Conservation (phyloP, 148 eudicot species). For the Heliosperma pusillum region DNA sequence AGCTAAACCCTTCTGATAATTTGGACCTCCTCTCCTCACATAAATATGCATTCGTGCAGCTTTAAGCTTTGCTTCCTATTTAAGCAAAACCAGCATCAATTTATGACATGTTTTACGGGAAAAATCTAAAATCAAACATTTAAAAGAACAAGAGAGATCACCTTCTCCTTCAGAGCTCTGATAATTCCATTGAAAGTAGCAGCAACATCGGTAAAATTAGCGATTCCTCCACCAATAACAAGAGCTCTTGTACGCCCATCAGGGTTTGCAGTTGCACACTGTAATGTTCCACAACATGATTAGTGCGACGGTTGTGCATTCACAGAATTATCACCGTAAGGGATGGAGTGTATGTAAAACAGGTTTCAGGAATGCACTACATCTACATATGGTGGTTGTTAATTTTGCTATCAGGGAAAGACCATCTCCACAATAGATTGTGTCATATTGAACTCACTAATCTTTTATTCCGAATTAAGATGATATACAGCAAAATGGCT, state of each 20-base stretch:
- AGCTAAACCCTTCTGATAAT: constrained; percentile 94
- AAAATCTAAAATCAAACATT: not conserved
- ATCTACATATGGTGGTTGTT: no score
- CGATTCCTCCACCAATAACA: constrained; percentile 94
- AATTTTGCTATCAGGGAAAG: no score
- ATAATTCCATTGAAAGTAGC: constrained; percentile 76
- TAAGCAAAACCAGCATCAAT: constrained; percentile 1
- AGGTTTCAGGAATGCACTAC: no score
- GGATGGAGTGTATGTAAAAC: not conserved
- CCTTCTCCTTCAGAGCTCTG: constrained; percentile 53
- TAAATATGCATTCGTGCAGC: constrained; percentile 90
- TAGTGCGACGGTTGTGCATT: not conserved
- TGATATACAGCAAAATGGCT: not conserved
- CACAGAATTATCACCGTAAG: not conserved
- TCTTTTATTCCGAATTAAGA: not conserved
- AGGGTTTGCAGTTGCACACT: constrained; percentile 98
- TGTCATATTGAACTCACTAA: no score
- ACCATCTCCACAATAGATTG: no score
- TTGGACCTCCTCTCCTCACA: constrained; percentile 99
- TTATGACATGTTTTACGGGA: not conserved
- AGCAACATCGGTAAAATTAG: constrained; percentile 97
- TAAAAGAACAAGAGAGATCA: constrained; percentile 3
- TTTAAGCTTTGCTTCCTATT: constrained; percentile 72
- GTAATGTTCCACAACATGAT: constrained; percentile 15
- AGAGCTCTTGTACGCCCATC: constrained; percentile 91